Evolutionary conservation across 2,329 filamentous ascomycete species (phyloP), one percentile per base, ranked within the genome.

Genomic region (Myriosclerotinia scirpicola): DNA sequence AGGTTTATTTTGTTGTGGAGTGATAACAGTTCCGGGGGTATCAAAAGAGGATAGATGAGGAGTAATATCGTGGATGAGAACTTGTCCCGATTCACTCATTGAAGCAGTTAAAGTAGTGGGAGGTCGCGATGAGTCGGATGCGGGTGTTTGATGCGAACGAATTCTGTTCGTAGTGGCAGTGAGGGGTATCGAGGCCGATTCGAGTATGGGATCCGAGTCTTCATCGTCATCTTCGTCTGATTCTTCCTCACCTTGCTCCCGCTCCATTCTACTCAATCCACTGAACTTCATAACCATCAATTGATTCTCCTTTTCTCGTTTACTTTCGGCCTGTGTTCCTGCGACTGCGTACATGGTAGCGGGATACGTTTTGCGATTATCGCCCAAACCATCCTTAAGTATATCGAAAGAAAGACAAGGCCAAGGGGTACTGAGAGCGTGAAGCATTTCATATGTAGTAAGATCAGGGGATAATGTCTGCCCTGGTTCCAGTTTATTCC

Each of bases 361-460:
- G 36, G 95, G 95, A 79, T 96, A 99, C n/a, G 90, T 88, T 78
- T 90, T 96, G 76, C 95, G 90, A 78, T 92, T 88, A 76, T 97
- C 90, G 72, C 95, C 95, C 22, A 99, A 85, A 63, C 84, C 83
- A 80, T 99, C 95, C 73, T 85, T 89, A 69, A 99, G 80, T 68
- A 99, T 90, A 77, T 98, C 95, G 79, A 97, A 97, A 2, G 94
- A 98, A 20, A 99, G 85, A 77, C 95, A 99, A 3, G 95, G 95
- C 95, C 95, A 99, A 1, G 93, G 93, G 9, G 93, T 93, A 78
- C 90, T 95, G 70, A 99, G 85, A 69, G 88, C 92, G 82, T 99
- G 95, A 68, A 99, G 87, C 93, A 99, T 96, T 78, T 97, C 90
- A 81, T 99, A 99, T 7, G 94, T 94, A n/a, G 91, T 92, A 67